phyloP scores from a whole-genome alignment of 2,329 filamentous ascomycete genomes.

The Paracoccidioides lutzii region DNA sequence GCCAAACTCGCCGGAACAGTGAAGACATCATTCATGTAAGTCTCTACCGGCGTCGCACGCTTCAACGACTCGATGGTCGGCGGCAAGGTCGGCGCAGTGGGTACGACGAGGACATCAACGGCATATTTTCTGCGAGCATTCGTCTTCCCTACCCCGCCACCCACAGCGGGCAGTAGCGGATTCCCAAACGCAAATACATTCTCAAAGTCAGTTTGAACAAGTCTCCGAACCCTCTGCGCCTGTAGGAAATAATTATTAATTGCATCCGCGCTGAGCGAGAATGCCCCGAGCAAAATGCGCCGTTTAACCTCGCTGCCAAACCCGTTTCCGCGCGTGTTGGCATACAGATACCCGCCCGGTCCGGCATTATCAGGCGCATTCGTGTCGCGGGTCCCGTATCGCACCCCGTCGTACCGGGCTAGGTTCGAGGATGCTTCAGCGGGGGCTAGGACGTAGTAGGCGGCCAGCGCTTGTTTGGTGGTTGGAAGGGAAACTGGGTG shows the following conservation, averaged over 20 bases:
- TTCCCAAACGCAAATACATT: conserved; percentile 58
- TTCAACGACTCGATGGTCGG: conserved; percentile 50
- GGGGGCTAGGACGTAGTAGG: conserved; percentile 91
- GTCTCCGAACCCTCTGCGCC: conserved; percentile 71
- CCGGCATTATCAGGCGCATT: conserved; percentile 39
- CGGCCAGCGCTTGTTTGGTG: conserved; percentile 72
- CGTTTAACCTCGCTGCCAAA: conserved; percentile 79
- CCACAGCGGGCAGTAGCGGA: conserved; percentile 38
- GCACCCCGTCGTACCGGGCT: conserved; percentile 92
- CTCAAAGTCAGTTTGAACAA: conserved; percentile 82
- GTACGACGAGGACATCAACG: conserved; percentile 78
- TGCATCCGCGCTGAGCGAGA: conserved; percentile 75
- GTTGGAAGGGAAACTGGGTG: conserved; percentile 68
- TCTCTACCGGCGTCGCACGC: conserved; percentile 44
- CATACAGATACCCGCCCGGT: conserved; percentile 51
- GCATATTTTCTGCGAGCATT: conserved; percentile 36
- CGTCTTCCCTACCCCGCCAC: conserved; percentile 10
- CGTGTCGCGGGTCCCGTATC: conserved; percentile 57
- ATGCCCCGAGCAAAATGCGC: conserved; percentile 78
- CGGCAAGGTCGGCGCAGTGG: conserved; percentile 68
- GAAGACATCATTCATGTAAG: conserved; percentile 88
- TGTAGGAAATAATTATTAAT: conserved; percentile 96
- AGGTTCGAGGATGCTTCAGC: conserved; percentile 94
- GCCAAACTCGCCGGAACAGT: conserved; percentile 91
- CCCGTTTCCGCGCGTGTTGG: conserved; percentile 56